Evolutionary conservation across 2,329 filamentous ascomycete species (phyloP), one percentile per base, ranked within the genome.

Genomic region (Colletotrichum costaricense): DNA sequence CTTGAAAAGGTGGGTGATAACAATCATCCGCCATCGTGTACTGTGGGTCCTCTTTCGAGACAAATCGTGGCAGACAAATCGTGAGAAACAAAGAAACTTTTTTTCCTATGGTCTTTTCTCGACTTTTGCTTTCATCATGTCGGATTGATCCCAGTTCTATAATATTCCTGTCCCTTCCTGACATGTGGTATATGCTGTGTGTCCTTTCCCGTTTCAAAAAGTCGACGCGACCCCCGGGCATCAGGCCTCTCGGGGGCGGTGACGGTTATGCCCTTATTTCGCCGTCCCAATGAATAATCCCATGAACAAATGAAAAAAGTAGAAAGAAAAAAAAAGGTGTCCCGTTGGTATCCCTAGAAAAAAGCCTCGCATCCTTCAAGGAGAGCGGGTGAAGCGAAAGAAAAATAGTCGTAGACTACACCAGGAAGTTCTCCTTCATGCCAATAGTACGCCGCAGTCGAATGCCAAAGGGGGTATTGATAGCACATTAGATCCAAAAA

Each of bases 31-130:
- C 55, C n/a, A 28, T 14, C 16, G n/a, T 64, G 60, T 57, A 12
- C 33, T 65, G 59, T 69, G 46, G 42, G 42, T 60, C 19, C 59
- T 46, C 12, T 60, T 38, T 38, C 35, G 11, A 30, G 30, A 30
- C 62, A 19, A 35, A 30, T 58, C 16, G 26, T 26, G 26, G 26
- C 4, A 26, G 26, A 26, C 26, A 26, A 4, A 26, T 26, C 26
- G 26, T 26, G 26, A 26, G 26, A 26, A 26, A 26, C 26, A 26
- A 74, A 49, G 46, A 73, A 63, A 56, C 46, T 71, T 75, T 75
- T 75, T 75, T 67, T 68, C 67, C 67, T 74, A 74, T 74, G 67
- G 73, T 73, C 63, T 71, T 72, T 73, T 74, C 67, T 73, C 67
- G 66, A 67, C 71, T 68, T 67, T 68, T 65, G 63, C 66, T 66